Conservation (phyloP, 1,139 yeast genomes). For the Diutina ranongensis region DNA sequence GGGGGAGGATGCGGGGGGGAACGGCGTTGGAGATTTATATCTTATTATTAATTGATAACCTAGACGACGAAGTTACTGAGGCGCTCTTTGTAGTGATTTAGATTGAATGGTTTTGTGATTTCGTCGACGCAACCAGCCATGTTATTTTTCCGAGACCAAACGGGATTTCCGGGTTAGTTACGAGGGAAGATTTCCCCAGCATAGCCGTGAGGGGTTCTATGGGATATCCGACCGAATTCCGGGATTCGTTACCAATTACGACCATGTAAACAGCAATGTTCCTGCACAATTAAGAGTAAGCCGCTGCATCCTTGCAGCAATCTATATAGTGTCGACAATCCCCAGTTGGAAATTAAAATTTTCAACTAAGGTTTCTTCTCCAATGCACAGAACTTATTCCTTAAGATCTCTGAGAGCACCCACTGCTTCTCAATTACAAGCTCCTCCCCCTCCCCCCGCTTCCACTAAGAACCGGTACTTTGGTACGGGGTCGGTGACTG, state of each 20-base stretch:
- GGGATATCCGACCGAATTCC: not conserved
- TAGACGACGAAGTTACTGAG: no score
- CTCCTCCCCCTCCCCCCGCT: constrained; percentile 74
- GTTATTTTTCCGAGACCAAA: not conserved
- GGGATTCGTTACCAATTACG: no score
- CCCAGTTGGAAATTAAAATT: not conserved
- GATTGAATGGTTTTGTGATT: no score
- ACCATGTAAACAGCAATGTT: not conserved
- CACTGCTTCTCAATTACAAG: constrained; percentile 69
- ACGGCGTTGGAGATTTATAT: no score
- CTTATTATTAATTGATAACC: no score
- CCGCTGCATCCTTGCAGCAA: not conserved
- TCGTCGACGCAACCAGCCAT: no score
- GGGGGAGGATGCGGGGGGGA: no score
- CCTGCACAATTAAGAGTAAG: not conserved
- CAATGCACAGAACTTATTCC: constrained; percentile 80
- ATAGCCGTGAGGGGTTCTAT: no score
- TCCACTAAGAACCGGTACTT: constrained; percentile 59
- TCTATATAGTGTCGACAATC: not conserved
- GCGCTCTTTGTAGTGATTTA: no score
- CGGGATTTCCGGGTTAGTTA: not conserved
- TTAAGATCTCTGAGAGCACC: constrained; percentile 72
- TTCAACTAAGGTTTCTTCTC: not conserved
- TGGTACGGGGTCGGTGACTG: constrained; percentile 60
- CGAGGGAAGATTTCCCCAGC: not conserved